phyloP scores from a whole-genome alignment of 768 basidiomycete genomes.

The Lactarius psammicola region DNA sequence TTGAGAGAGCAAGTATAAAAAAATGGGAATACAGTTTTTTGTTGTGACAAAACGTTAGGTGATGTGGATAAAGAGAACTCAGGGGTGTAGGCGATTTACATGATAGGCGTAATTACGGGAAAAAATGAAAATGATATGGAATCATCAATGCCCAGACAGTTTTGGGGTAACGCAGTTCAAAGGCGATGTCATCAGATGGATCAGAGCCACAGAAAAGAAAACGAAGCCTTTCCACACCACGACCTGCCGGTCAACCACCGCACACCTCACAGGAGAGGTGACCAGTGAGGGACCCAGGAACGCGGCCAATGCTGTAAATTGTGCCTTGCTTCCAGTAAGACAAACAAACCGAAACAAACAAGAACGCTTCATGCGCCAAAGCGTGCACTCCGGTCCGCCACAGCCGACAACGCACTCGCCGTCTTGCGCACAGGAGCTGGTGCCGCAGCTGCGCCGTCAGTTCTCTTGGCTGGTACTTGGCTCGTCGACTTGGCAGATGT shows the following conservation, averaged over 20 bases:
- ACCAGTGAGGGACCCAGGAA: background rate
- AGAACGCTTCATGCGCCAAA: conserved; percentile 22
- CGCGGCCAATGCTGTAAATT: background rate
- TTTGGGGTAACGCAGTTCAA: background rate
- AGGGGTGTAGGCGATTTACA: background rate
- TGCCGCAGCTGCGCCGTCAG: conserved; percentile 29
- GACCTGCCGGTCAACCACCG: background rate
- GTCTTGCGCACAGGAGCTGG: conserved; percentile 35
- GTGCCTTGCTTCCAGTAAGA: conserved; percentile 4
- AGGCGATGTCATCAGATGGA: background rate
- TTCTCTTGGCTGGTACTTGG: conserved; percentile 27
- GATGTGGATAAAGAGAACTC: background rate
- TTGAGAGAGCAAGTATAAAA: background rate
- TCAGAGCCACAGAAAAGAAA: background rate
- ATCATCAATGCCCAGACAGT: background rate
- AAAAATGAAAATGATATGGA: background rate
- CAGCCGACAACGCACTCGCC: conserved; percentile 37
- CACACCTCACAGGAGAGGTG: background rate
- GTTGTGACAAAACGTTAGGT: conserved; percentile 7
- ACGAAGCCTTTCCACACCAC: background rate
- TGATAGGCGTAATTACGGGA: background rate
- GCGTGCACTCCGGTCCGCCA: conserved; percentile 27
- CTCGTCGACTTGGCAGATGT: conserved; percentile 3
- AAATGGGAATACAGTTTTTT: conserved; percentile 8
- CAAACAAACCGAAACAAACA: background rate